Base-by-base conservation (phyloP, 805 yeast genomes). In the Teunomyces panamensis region DNA sequence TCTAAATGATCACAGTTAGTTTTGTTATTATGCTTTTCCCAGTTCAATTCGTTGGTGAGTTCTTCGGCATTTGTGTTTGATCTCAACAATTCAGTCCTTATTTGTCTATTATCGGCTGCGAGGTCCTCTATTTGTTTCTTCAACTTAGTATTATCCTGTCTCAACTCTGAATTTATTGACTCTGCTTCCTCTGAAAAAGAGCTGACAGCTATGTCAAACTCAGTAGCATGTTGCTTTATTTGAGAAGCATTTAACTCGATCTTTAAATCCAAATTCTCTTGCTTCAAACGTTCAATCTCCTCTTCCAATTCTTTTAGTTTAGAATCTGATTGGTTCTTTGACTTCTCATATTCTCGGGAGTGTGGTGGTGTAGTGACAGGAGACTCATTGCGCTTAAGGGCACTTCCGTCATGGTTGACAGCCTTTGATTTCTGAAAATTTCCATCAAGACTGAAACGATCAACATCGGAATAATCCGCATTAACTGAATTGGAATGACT, bases 331-430 rank as follows among this genome's bases (percentile, higher is more conserved):
- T n/a, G 14, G 9, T 24, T 11, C 30, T 37, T 37, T 7, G 41
- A 37, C 7, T 26, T 30, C 8, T 37, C 41, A 20, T 26, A 37
- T 13, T 62, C 64, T 45, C 54, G 58, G 27, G 72, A 67, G 9
- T 51, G 58, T 1, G 74, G 73, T 3, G 72, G 72, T 2, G 72
- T 62, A 3, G 73, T 67, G 8, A 55, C 20, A n/a, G 37, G 37
- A 2, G 32, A 26, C 17, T 32, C 34, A 26, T 39, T 30, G 35
- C 33, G 30, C 7, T 36, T 47, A 26, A 43, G 49, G 11, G 44
- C 36, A 44, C 50, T 48, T 16, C 50, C 50, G 9, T 48, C 39
- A n/a, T 48, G 47, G 27, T 48, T 41, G 5, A 48, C 47, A 13
- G 44, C 32, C 13, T 32, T 17, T 41, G 32, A n/a, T 48, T 53